phyloP scores from a whole-genome alignment of 2,329 filamentous ascomycete species.

The Diaporthe sp. region DNA sequence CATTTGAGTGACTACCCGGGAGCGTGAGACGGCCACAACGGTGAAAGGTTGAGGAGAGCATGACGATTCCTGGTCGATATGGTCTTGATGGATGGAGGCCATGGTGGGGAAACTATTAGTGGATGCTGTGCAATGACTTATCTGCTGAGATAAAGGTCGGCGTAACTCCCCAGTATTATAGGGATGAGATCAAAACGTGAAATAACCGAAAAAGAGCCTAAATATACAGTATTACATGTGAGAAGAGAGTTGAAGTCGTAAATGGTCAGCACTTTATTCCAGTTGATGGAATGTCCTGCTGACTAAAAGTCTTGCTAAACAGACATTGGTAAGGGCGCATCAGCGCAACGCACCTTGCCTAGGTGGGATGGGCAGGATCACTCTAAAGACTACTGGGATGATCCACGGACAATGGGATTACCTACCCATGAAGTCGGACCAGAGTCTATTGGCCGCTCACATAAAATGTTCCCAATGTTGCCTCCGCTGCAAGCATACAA shows the following conservation, averaged over 20 bases:
- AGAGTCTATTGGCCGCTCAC: too few relatives aligned
- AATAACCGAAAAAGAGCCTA: rapidly evolving
- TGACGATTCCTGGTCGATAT: too few relatives aligned
- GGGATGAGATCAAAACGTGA: too few relatives aligned
- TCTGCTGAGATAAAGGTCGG: background rate
- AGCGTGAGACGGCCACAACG: background rate
- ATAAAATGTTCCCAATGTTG: too few relatives aligned
- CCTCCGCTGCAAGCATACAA: too few relatives aligned
- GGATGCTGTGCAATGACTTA: background rate
- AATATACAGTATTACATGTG: background rate
- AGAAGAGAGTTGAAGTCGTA: background rate
- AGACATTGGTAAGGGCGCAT: background rate
- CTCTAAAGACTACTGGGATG: too few relatives aligned
- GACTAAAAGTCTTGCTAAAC: background rate
- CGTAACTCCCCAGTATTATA: too few relatives aligned
- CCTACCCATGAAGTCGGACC: too few relatives aligned
- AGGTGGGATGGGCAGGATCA: too few relatives aligned
- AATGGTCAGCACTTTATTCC: background rate
- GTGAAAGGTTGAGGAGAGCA: background rate
- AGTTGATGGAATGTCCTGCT: background rate
- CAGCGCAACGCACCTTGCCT: background rate
- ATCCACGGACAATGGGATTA: too few relatives aligned
- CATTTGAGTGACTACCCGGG: background rate
- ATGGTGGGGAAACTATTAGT: background rate
- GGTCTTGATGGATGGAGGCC: background rate